Evolutionary conservation across 257 asterid species (phyloP).

Genomic region (Rauvolfia tetraphylla): DNA sequence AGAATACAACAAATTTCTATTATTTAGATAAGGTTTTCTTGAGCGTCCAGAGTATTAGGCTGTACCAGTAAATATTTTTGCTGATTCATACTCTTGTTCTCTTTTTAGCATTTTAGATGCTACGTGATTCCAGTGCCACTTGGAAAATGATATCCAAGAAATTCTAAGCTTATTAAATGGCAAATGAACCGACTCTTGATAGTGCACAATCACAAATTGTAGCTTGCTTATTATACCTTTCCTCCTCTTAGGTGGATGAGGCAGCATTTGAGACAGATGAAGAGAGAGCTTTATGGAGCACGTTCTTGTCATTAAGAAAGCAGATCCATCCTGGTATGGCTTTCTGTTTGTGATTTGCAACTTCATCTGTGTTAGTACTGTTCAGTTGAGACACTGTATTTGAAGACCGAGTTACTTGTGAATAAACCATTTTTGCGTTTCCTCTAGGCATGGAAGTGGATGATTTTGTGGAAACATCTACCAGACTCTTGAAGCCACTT

Average conservation of each 20-base stretch:
- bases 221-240: neutral
- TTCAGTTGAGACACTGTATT: neutral
- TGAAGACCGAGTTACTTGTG: neutral
- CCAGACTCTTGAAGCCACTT: conserved; percentile 60
- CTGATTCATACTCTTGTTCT: too few relatives aligned
- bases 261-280: conserved; percentile 69
- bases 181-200: neutral
- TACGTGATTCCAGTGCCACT: neutral
- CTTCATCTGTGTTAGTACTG: neutral
- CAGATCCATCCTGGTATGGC: conserved; percentile 62
- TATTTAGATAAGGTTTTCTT: neutral
- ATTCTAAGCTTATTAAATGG: neutral
- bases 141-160: neutral
- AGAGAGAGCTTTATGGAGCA: conserved; percentile 80
- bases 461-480: conserved; percentile 74
- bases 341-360: conserved; percentile 6
- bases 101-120: neutral
- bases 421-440: conserved; percentile 1
- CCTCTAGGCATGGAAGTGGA: conserved; percentile 83
- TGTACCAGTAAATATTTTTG: neutral
- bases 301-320: conserved; percentile 57
- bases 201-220: neutral
- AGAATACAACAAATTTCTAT: too few relatives aligned
- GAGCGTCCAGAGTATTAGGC: neutral
- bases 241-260: conserved; percentile 70